Conservation (phyloP, 2,329 filamentous ascomycete species). For the Aspergillus calidoustus region DNA sequence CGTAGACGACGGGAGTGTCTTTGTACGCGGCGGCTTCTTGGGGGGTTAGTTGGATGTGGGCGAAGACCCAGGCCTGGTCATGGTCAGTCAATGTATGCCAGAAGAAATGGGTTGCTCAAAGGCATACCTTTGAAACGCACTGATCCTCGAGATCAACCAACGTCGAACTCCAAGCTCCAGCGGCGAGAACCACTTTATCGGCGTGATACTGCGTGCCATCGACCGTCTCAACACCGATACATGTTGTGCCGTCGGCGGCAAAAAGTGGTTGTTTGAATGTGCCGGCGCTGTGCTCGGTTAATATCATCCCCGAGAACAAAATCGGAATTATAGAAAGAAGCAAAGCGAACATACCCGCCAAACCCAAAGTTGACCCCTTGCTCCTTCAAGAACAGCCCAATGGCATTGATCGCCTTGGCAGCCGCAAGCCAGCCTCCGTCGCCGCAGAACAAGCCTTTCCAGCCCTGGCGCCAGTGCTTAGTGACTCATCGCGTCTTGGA, state of each 20-base stretch:
- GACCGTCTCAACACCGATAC: constrained; percentile 3
- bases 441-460: constrained; percentile 13
- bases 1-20: constrained; percentile 50
- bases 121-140: constrained; percentile 43
- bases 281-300: not conserved
- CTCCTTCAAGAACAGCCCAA: not conserved
- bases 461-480: constrained; percentile 1
- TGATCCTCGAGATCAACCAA: constrained; percentile 49
- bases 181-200: constrained; percentile 8
- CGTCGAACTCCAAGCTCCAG: constrained; percentile 9
- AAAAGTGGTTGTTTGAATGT: constrained; percentile 7
- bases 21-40: constrained; percentile 50
- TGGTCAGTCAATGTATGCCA: constrained; percentile 50
- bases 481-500: not conserved
- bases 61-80: constrained; percentile 53
- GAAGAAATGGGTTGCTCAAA: constrained; percentile 34
- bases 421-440: constrained; percentile 14
- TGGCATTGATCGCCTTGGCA: constrained; percentile 12
- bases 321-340: not conserved
- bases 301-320: not conserved
- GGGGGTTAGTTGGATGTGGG: constrained; percentile 49
- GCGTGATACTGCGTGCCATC: constrained; percentile 9
- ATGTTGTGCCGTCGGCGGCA: not conserved
- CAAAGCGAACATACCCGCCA: not conserved
- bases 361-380: constrained; percentile 9